A percentile compares a stretch with the other conserved stretches of the same genome.
Conservation (phyloP, 306 rosid genomes). For the Pterocarpus santalinus region DNA sequence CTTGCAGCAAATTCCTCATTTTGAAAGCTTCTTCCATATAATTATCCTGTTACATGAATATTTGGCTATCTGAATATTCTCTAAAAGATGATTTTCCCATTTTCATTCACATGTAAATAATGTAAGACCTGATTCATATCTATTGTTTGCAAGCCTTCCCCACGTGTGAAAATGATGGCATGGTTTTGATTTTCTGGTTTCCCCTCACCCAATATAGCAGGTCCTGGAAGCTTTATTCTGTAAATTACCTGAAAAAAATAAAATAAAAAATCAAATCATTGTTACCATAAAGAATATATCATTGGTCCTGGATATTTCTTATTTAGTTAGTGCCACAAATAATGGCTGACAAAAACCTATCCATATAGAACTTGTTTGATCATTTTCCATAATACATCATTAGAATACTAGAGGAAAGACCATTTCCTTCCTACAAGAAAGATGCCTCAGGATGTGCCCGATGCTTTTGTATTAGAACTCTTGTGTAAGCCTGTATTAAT, state of each 20-base stretch:
- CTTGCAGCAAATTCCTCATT: conserved; percentile 96
- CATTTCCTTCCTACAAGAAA: conserved; percentile 31
- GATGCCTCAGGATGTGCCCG: conserved; percentile 2
- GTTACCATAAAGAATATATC: conserved; percentile 37
- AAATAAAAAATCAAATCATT: conserved; percentile 40
- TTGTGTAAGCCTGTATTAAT: background rate
- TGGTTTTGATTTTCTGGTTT: conserved; percentile 99
- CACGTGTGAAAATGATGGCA: conserved; percentile 97
- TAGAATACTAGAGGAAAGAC: conserved; percentile 8
- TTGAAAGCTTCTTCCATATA: conserved; percentile 99
- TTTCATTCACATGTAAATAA: conserved; percentile 23
- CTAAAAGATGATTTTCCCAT: background rate
- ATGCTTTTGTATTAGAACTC: conserved; percentile 34
- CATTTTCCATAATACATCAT: conserved; percentile 13
- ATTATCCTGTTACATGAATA: conserved; percentile 73
- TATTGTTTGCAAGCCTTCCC: conserved; percentile 96
- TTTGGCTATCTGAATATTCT: conserved; percentile 35
- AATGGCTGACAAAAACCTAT: conserved; percentile 27
- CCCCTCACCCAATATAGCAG: conserved; percentile 94
- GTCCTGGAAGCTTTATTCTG: conserved; percentile 95
- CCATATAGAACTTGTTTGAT: conserved; percentile 22
- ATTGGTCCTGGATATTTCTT: background rate
- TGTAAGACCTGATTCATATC: conserved; percentile 94
- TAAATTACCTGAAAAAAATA: conserved; percentile 71
- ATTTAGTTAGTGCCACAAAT: conserved; percentile 2